Base-by-base conservation (phyloP, 805 yeast species). In the Kuraishia borneana region DNA sequence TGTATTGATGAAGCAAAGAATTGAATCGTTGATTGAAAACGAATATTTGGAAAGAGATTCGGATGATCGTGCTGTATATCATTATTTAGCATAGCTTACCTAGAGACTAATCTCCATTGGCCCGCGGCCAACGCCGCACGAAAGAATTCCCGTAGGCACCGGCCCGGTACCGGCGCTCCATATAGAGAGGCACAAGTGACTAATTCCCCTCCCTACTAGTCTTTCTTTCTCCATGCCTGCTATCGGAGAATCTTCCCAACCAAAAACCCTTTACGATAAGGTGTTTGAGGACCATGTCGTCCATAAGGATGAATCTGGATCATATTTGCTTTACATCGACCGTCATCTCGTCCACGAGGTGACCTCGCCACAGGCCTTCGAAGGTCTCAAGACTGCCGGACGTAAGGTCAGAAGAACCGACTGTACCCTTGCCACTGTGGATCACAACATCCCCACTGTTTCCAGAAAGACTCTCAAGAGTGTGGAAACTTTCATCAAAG, bases 341-440 rank as follows among this genome's bases (percentile, higher is more conserved):
- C 83, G 98, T 62, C 98, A 92, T 60, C 68, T 92, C 46, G 95
- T 92, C 33, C 98, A 92, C 59, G 98, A 92, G 63, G 99, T 92
- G 35, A 92, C 99, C 2, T 89, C 97, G 20, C 98, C 99, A 23
- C 98, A 92, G 61, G 98, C 98, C 8, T 92, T 92, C 53, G 98
- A 92, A 63, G 98, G 98, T 33, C 71, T 92, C 48, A 72, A 68
- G 42, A 81, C 76, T 50, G 95, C 96, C 12, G 83, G 81, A 32
- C 79, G 99, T 67, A 56, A 58, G 39, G 95, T 92, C 35, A 81
- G 98, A 68, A 76, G 98, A 65, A 65, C 69, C 6, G 96, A 88
- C 59, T 83, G 96, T 63, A 85, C 96, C 35, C 68, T 88, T 46
- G 95, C 95, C 34, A 85, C 97, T 1, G 95, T 85, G 21, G 96